These are phyloP conservation scores for Claviceps citrina DNA, from an alignment of 2,329 filamentous ascomycete genomes.

Conservation along the genomic window DNA sequence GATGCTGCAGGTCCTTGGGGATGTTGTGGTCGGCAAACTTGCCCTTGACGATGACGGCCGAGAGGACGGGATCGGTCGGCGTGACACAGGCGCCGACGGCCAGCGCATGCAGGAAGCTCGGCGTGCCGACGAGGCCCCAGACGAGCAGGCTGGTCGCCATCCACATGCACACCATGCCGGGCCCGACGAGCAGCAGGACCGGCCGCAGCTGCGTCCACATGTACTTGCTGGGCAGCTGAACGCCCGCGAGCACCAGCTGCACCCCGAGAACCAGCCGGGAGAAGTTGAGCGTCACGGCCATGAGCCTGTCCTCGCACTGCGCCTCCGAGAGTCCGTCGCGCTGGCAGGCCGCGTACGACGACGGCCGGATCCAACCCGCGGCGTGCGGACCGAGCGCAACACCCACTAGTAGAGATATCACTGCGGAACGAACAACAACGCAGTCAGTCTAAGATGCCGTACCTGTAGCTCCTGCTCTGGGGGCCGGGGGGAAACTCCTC, in stretches of 20 bases:
- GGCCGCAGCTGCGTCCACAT: slow-evolving; percentile 64
- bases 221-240: slow-evolving; percentile 76
- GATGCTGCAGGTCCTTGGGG: slow-evolving; percentile 63
- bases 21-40: slow-evolving; percentile 88
- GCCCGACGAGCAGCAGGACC: slow-evolving; percentile 59
- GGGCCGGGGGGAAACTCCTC: too few relatives aligned
- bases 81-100: slow-evolving; percentile 78
- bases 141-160: slow-evolving; percentile 61
- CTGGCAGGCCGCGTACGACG: slow-evolving; percentile 49
- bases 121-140: slow-evolving; percentile 57
- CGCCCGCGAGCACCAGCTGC: slow-evolving; percentile 74
- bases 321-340: slow-evolving; percentile 8
- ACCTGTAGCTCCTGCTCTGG: too few relatives aligned
- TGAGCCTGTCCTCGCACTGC: slow-evolving; percentile 37
- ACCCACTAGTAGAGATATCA: slow-evolving; percentile 71
- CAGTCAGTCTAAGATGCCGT: too few relatives aligned
- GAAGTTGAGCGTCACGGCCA: slow-evolving; percentile 68
- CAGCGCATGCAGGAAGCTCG: slow-evolving; percentile 63
- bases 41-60: slow-evolving; percentile 82
- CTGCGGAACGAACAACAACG: slow-evolving; percentile 22
- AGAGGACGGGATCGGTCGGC: slow-evolving; percentile 76
- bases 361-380: slow-evolving; percentile 58
- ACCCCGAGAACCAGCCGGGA: slow-evolving; percentile 76
- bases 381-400: slow-evolving; percentile 65
- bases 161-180: slow-evolving; percentile 82